phyloP scores from a whole-genome alignment of 768 basidiomycete genomes.

The Fistulinella prunicolor region DNA sequence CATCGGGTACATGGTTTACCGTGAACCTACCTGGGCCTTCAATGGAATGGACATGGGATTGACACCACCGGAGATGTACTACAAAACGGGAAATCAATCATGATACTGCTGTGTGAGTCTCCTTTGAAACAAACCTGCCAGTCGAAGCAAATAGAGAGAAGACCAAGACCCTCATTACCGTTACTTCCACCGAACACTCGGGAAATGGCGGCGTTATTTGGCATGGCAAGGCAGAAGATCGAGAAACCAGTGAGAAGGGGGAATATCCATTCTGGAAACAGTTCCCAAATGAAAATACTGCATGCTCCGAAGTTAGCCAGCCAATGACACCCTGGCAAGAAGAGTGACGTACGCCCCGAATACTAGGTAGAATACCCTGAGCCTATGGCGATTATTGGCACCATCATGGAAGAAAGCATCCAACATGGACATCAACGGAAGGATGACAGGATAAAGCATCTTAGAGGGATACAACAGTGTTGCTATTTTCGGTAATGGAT shows the following conservation, averaged over 20 bases:
- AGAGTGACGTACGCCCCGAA: constrained; percentile 30
- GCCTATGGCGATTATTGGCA: constrained; percentile 36
- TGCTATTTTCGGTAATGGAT: constrained; percentile 12
- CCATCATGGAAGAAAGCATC: constrained; percentile 43
- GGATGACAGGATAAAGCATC: constrained; percentile 40
- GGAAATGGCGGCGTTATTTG: constrained; percentile 47
- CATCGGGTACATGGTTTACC: not conserved
- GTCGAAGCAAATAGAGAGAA: constrained; percentile 59
- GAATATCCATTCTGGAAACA: constrained; percentile 39
- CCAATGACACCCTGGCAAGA: constrained; percentile 14
- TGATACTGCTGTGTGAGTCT: not conserved
- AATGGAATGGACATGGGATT: constrained; percentile 56
- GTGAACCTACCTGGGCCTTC: constrained; percentile 39
- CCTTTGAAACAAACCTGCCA: constrained; percentile 41
- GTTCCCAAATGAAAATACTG: constrained; percentile 34
- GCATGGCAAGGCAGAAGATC: constrained; percentile 57
- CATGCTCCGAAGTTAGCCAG: constrained; percentile 4
- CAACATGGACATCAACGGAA: constrained; percentile 25
- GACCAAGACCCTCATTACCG: constrained; percentile 61
- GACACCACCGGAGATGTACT: constrained; percentile 25
- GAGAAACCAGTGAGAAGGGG: too few species aligned
- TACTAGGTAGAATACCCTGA: constrained; percentile 31
- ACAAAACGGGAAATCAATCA: not conserved
- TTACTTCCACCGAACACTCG: constrained; percentile 60
- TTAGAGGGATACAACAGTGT: constrained; percentile 43